A percentile compares a stretch with the other conserved stretches of the same genome.
Conservation (phyloP, 768 basidiomycete species). For the Chalciporus chontae region DNA sequence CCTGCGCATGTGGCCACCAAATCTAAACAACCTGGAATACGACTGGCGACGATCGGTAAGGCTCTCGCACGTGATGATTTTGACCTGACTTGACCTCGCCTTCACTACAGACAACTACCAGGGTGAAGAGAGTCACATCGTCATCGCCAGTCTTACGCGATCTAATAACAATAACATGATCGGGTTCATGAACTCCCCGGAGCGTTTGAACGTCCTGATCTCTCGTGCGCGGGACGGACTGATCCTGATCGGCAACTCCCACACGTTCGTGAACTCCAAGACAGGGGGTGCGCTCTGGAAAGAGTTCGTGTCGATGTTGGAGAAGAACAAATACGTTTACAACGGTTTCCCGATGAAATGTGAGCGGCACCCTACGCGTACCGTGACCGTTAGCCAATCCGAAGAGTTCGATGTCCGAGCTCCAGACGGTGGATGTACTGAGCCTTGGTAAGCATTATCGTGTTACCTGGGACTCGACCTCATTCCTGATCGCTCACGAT, state of each 20-base stretch:
- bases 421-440: constrained; percentile 64
- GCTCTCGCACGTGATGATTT: not conserved
- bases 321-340: constrained; percentile 43
- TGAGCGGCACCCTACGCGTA: constrained; percentile 48
- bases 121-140: constrained; percentile 71
- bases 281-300: constrained; percentile 54
- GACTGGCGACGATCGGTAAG: constrained; percentile 66
- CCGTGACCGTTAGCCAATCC: constrained; percentile 33
- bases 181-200: constrained; percentile 69
- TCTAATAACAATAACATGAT: constrained; percentile 57
- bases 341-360: constrained; percentile 62
- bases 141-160: constrained; percentile 58
- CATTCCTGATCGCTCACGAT: not conserved
- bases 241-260: constrained; percentile 63
- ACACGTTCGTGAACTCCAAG: constrained; percentile 55
- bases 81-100: not conserved
- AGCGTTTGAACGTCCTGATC: constrained; percentile 70
- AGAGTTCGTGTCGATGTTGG: constrained; percentile 44
- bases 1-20: constrained; percentile 36
- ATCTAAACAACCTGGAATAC: constrained; percentile 36
- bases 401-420: constrained; percentile 49
- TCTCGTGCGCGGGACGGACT: constrained; percentile 65
- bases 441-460: constrained; percentile 48
- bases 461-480: not conserved
- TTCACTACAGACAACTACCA: constrained; percentile 63